Percentiles rank a stretch among this genome's conserved stretches.
These are phyloP conservation scores for Podosphaera xanthii DNA, from an alignment of 2,329 filamentous ascomycete genomes.

Conservation along the genomic window DNA sequence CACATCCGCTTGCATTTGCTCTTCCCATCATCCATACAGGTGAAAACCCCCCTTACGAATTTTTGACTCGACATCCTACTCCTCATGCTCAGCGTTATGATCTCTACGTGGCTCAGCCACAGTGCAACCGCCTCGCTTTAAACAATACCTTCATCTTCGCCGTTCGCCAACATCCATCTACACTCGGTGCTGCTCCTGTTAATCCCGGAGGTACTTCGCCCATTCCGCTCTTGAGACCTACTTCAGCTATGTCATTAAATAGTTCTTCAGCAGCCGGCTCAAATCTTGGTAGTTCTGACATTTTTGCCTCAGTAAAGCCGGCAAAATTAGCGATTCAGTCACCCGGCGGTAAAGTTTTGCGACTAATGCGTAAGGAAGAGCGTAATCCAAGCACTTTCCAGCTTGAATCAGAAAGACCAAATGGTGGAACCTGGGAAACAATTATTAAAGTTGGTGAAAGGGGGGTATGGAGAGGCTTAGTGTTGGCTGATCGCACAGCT, in stretches of 20 bases:
- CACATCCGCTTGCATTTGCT: constrained; percentile 71
- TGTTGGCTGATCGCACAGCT: constrained; percentile 62
- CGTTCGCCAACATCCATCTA: constrained; percentile 74
- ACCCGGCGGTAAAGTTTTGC: constrained; percentile 79
- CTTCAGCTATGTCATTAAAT: constrained; percentile 42
- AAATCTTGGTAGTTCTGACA: constrained; percentile 28
- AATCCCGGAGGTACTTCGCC: constrained; percentile 22
- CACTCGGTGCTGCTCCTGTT: constrained; percentile 21
- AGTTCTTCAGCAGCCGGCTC: constrained; percentile 33
- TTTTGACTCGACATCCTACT: constrained; percentile 78
- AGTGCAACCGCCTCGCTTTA: constrained; percentile 66
- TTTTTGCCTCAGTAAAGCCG: constrained; percentile 47
- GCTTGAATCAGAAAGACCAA: constrained; percentile 31
- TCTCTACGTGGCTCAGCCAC: constrained; percentile 88
- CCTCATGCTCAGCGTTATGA: constrained; percentile 95
- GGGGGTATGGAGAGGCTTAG: constrained; percentile 59
- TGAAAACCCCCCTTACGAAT: constrained; percentile 85
- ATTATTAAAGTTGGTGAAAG: constrained; percentile 75
- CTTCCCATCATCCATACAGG: constrained; percentile 80
- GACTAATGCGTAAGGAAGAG: constrained; percentile 66
- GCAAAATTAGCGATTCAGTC: constrained; percentile 91
- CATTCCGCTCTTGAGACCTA: constrained; percentile 36
- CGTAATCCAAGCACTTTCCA: constrained; percentile 15
- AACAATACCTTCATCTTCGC: constrained; percentile 98
- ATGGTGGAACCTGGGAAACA: constrained; percentile 67